Conservation (phyloP, 148 eudicot species). For the Amaranthus hypochondriacus region DNA sequence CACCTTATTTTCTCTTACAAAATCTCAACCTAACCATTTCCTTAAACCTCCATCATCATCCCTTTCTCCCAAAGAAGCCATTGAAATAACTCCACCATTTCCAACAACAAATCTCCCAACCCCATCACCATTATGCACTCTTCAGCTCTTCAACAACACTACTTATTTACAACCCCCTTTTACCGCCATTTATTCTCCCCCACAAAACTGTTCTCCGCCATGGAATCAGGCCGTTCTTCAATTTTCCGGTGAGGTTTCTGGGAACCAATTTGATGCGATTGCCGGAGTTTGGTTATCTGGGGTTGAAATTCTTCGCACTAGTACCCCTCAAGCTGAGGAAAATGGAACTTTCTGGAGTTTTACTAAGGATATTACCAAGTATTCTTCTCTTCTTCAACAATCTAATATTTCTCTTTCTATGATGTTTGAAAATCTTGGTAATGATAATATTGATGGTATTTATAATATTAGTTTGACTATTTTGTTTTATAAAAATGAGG, state of each 20-base stretch:
- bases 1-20: constrained; percentile 16
- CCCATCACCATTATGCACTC: constrained; percentile 47
- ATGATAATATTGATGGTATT: constrained; percentile 57
- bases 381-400: constrained; percentile 32
- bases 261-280: constrained; percentile 67
- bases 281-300: constrained; percentile 72
- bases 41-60: constrained; percentile 6
- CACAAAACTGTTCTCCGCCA: constrained; percentile 34
- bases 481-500: constrained; percentile 32
- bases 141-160: constrained; percentile 38
- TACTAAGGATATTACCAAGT: constrained; percentile 60
- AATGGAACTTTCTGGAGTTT: constrained; percentile 67
- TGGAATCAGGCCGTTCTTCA: constrained; percentile 53
- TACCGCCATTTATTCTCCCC: constrained; percentile 53
- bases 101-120: constrained; percentile 34
- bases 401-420: constrained; percentile 41
- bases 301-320: constrained; percentile 73
- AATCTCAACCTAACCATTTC: constrained; percentile 15
- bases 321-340: constrained; percentile 64
- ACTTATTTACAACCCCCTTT: constrained; percentile 55
- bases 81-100: constrained; percentile 52
- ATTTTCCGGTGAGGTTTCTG: constrained; percentile 36
- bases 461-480: constrained; percentile 51
- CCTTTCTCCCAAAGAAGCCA: constrained; percentile 20
- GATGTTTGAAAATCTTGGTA: constrained; percentile 74